phyloP scores from a whole-genome alignment of 176 grass and related monocot species.

The Calamus simplicifolius region DNA sequence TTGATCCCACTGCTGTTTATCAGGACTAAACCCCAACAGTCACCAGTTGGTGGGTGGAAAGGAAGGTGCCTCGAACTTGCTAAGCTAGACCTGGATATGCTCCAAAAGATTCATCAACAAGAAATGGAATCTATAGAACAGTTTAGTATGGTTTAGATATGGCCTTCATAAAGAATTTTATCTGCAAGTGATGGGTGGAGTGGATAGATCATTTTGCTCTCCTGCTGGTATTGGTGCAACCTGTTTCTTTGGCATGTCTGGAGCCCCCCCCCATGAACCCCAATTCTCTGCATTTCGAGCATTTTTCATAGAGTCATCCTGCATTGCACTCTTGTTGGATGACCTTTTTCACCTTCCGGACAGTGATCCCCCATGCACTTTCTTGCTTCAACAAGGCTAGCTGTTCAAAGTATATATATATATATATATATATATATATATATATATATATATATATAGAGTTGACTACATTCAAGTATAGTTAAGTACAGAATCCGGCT shows the following conservation, averaged over 20 bases:
- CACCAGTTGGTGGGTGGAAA: not conserved
- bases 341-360: not conserved
- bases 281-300: not conserved
- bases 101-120: constrained; percentile 6
- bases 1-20: too few species aligned
- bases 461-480: too few species aligned
- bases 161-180: too few species aligned
- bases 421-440: too few species aligned
- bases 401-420: too few species aligned
- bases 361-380: not conserved
- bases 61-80: not conserved
- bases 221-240: not conserved
- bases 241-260: not conserved
- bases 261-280: not conserved
- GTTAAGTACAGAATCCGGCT: too few species aligned
- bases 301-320: not conserved
- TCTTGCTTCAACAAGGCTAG: not conserved
- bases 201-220: not conserved
- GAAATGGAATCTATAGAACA: not conserved
- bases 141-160: not conserved
- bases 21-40: too few species aligned
- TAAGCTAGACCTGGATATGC: not conserved
- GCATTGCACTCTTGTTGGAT: not conserved
- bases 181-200: not conserved
- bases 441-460: too few species aligned